phyloP scores from a whole-genome alignment of 768 basidiomycete genomes.

The Trichaptum fuscoviolaceum region DNA sequence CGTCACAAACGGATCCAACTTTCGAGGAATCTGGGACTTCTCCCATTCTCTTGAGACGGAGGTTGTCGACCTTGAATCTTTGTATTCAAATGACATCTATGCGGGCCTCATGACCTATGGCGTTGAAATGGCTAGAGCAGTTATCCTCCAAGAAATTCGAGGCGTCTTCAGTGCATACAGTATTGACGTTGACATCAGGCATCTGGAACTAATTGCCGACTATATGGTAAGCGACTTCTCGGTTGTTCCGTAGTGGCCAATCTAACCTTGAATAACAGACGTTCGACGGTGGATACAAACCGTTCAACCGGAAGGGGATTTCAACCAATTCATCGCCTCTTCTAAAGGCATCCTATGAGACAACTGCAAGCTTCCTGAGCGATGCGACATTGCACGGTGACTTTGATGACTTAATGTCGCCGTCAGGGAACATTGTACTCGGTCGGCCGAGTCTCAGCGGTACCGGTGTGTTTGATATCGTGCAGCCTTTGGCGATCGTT shows the following conservation, averaged over 20 bases:
- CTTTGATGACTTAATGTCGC: constrained; percentile 87
- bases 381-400: constrained; percentile 94
- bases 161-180: constrained; percentile 93
- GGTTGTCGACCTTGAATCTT: constrained; percentile 65
- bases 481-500: constrained; percentile 40
- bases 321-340: constrained; percentile 91
- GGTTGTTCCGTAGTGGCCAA: background rate
- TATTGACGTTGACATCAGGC: constrained; percentile 90
- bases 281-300: constrained; percentile 95
- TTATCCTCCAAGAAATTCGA: constrained; percentile 87
- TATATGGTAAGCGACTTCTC: constrained; percentile 76
- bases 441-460: constrained; percentile 86
- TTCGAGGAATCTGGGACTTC: constrained; percentile 83
- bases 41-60: constrained; percentile 42
- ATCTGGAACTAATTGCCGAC: constrained; percentile 95
- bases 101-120: constrained; percentile 89
- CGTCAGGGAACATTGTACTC: constrained; percentile 88
- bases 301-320: constrained; percentile 96
- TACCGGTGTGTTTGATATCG: constrained; percentile 92
- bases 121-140: constrained; percentile 91
- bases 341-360: constrained; percentile 96
- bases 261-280: constrained; percentile 50
- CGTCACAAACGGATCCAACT: constrained; percentile 90
- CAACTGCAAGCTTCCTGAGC: constrained; percentile 87
- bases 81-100: constrained; percentile 95